Base-by-base conservation (phyloP, 148 eudicot genomes). In the Chenopodium berlandieri region DNA sequence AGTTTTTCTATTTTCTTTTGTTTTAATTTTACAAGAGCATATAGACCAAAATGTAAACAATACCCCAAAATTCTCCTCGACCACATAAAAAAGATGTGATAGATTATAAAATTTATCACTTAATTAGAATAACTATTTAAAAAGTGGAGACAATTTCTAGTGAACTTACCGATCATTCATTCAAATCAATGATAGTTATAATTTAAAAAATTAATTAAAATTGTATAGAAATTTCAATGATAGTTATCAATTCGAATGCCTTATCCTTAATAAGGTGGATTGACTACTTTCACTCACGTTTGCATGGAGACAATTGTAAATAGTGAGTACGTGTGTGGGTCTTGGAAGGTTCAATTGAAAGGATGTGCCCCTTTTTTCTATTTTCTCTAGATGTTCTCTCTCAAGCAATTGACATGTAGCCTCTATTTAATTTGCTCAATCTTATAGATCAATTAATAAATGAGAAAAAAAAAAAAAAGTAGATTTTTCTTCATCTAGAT, bases 201-300 rank as follows among this genome's bases (percentile, higher is more conserved):
- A 37, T 0, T 37, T 37, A 37, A 37, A 37, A 0, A 37, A 37
- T 4, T 37, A 37, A 37, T 37, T 37, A 37, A 37, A 37, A 37
- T 37, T 37, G 40, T 37, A 48, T 48, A 48, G 54, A 48, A 48
- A 48, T 48, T 48, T 48, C 3, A 64, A 64, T 64, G 30, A 68
- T 68, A 14, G 20, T 30, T 31, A 64, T 31, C 34, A 67, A 30
- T 69, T 37, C 40, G 7, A 37, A 37, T 46, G 73, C 37, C 44
- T 77, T 65, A 66, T 78, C 17, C 32, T 62, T 34, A 71, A 77
- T 66, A 66, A 78, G 44, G 30, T 40, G 60, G 25, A 10, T 46
- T 73, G 54, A 48, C 54, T 20, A 46, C 17, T 44, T 46, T 46
- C 20, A 1, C 58, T 47, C 8, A 12, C 30, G 47, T n/a, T 44